These are phyloP conservation scores for Irpex rosettiformis DNA, from an alignment of 1,284 basidiomycete species.

Conservation along the genomic window DNA sequence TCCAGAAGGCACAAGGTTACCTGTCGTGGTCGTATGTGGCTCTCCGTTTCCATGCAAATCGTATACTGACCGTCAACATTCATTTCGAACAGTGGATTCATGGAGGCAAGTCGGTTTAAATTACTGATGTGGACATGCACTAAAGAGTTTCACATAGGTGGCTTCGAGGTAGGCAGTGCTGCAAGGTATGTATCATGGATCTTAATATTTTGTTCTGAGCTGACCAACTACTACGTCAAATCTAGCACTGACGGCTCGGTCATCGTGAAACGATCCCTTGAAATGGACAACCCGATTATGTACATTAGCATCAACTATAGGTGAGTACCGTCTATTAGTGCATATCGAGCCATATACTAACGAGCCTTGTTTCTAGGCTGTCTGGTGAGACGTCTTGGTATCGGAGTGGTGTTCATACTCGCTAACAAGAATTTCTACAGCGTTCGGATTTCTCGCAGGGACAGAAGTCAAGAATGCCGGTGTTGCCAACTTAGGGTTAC, in stretches of 20 bases:
- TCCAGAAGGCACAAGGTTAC: constrained; percentile 38
- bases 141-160: constrained; percentile 3
- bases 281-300: constrained; percentile 22
- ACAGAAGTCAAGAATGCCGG: constrained; percentile 33
- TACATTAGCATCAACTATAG: constrained; percentile 28
- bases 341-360: neutral
- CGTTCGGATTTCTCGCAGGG: constrained; percentile 33
- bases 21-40: constrained; percentile 48
- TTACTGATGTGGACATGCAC: neutral
- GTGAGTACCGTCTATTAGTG: constrained; percentile 6
- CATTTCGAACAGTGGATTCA: constrained; percentile 43
- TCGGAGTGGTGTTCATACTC: neutral
- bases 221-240: neutral
- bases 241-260: constrained; percentile 13
- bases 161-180: neutral
- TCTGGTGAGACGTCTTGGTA: neutral
- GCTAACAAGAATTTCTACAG: constrained; percentile 11
- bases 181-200: constrained; percentile 8
- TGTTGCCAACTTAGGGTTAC: constrained; percentile 34
- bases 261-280: constrained; percentile 47
- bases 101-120: constrained; percentile 34
- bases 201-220: neutral
- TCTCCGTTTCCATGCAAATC: neutral
- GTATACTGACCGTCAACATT: too few relatives aligned
- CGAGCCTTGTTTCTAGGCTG: neutral